A percentile compares a stretch with the other conserved stretches of the same genome.
phyloP scores from a whole-genome alignment of 164 flowering plant species.

The Umbellularia californica region DNA sequence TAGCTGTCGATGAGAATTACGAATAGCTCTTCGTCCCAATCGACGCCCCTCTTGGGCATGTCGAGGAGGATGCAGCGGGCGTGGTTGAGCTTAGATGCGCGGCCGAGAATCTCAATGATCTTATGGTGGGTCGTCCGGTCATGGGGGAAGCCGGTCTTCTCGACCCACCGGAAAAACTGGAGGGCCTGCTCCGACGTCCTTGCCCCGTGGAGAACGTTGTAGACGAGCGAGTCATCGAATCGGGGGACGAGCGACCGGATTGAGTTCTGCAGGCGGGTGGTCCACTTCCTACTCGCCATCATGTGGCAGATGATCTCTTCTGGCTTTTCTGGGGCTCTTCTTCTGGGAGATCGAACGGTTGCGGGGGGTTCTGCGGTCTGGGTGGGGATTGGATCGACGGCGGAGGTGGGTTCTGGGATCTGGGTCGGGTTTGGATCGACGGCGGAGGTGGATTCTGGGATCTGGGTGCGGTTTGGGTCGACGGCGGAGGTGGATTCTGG shows the following conservation, averaged over 20 bases:
- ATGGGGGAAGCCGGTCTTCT: conserved; percentile 64
- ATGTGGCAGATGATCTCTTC: conserved; percentile 69
- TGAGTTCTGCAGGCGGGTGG: conserved; percentile 83
- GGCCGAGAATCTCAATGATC: conserved; percentile 67
- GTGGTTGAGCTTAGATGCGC: conserved; percentile 70
- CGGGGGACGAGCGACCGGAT: conserved; percentile 63
- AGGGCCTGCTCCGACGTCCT: conserved; percentile 70
- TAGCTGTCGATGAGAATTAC: conserved; percentile 67
- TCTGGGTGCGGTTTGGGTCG: no score
- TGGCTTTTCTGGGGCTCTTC: conserved; percentile 51
- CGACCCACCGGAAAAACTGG: conserved; percentile 88
- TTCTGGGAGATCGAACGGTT: conserved; percentile 22
- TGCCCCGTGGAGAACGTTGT: conserved; percentile 62
- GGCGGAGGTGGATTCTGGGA: background rate
- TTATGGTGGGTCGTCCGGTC: conserved; percentile 54
- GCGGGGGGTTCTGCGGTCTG: background rate
- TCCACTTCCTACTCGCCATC: conserved; percentile 86
- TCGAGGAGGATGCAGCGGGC: conserved; percentile 83
- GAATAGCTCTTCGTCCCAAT: conserved; percentile 87
- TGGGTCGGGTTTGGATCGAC: background rate
- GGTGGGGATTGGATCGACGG: background rate
- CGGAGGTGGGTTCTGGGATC: background rate
- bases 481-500: no score
- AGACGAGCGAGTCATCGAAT: conserved; percentile 65
- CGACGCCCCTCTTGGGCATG: conserved; percentile 78